Base-by-base conservation (phyloP, 257 asterid genomes). In the Gardenia jasminoides region DNA sequence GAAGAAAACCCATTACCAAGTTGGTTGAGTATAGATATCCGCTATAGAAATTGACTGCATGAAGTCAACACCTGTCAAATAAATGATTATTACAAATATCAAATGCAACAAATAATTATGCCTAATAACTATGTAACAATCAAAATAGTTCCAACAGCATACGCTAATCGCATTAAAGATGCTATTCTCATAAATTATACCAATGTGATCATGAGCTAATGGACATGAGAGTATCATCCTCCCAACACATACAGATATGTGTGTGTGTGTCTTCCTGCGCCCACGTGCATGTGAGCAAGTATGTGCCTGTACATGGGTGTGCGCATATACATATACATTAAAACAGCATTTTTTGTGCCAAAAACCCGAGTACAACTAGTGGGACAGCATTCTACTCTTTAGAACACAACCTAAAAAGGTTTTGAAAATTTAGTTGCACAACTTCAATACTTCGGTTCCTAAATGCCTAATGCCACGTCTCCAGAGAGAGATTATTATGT, bases 1-100 rank as follows among this genome's bases (percentile, higher is more conserved):
- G 76, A 30, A 70, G 47, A 44, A 61, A 20, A 11, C 59, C 67
- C 73, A 46, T 80, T 67, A 80, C 46, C 67, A 61, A 3, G 39
- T 70, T 56, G 26, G 22, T 17, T 64, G 33, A 70, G 19, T 17
- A 8, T 31, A 64, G 65, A 67, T 68, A 75, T 70, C 44, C 7
- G 16, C 72, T 70, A 31, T 16, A 64, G 15, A 13, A 24, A 24
- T 58, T 44, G 56, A 58, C 74, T 30, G 13, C 20, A 48, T 52
- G 67, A 44, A 43, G 19, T 48, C 80, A 58, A 24, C 24, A 31
- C 64, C 77, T 62, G 77, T 52, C 36, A 41, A 62, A 70, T 48
- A 76, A 44, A 33, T 47, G 19, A 52, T 36, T 65, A 39, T 44
- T 36, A 61, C 26, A 59, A 69, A 71, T 66, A 70, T 56, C 7